Evolutionary conservation across 2,329 filamentous ascomycete species (phyloP).

Genomic region (Orbilia brochopaga): DNA sequence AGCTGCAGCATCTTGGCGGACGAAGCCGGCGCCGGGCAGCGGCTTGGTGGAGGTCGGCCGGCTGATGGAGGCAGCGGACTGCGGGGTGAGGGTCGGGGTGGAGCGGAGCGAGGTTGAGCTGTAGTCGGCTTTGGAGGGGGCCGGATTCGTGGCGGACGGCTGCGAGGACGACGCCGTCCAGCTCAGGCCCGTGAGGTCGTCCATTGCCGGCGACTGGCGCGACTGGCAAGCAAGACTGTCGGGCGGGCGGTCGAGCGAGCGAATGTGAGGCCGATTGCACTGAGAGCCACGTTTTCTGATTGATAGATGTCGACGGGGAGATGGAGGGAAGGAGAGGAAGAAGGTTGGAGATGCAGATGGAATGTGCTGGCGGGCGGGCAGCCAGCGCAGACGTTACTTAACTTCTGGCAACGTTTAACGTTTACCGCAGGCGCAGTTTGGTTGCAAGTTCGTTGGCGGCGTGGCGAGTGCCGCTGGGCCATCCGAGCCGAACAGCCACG

Average conservation of each 20-base stretch:
- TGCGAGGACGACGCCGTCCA: slow-evolving; percentile 62
- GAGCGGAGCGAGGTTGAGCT: slow-evolving; percentile 63
- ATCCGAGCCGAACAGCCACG: slow-evolving; percentile 7
- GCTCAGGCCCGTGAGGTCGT: slow-evolving; percentile 68
- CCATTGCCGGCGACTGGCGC: slow-evolving; percentile 61
- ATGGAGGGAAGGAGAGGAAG: slow-evolving; percentile 3
- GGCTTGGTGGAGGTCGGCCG: slow-evolving; percentile 60
- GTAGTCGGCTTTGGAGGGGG: slow-evolving; percentile 59
- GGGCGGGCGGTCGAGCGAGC: slow-evolving; percentile 9
- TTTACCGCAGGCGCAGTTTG: background rate
- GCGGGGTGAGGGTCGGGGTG: slow-evolving; percentile 56
- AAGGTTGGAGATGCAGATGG: slow-evolving; percentile 6
- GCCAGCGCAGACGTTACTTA: no score
- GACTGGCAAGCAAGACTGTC: slow-evolving; percentile 3
- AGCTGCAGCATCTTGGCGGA: slow-evolving; percentile 61
- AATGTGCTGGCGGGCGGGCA: slow-evolving; percentile 14
- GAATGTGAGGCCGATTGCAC: background rate
- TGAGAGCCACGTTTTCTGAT: background rate
- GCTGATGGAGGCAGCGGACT: slow-evolving; percentile 26
- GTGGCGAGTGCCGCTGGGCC: background rate
- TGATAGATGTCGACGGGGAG: background rate
- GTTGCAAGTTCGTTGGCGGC: background rate
- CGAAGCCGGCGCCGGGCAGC: slow-evolving; percentile 57
- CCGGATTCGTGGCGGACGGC: slow-evolving; percentile 56
- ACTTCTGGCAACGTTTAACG: no score